These are phyloP conservation scores for Corynascus novoguineensis DNA, from an alignment of 495 filamentous ascomycete species.

Conservation along the genomic window DNA sequence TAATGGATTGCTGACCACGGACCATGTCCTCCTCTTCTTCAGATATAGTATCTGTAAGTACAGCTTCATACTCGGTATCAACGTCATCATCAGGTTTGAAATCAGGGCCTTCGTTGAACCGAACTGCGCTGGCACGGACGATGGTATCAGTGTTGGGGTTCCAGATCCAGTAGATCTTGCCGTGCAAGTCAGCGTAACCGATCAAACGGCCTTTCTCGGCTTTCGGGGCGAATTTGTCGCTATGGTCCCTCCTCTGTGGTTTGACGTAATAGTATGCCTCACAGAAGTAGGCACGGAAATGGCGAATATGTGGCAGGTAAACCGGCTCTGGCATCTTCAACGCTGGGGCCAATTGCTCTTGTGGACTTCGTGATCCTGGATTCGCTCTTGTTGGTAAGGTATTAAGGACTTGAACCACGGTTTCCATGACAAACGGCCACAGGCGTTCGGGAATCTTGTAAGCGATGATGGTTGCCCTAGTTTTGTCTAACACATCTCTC, in stretches of 20 bases:
- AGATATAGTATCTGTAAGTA: background rate
- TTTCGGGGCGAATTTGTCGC: background rate
- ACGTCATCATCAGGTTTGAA: background rate
- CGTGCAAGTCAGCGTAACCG: background rate
- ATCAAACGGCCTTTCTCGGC: background rate
- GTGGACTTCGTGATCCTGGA: background rate
- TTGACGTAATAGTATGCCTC: background rate
- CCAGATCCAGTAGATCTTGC: conserved; percentile 1
- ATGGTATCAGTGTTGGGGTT: background rate
- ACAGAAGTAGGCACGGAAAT: background rate
- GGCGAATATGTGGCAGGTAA: background rate
- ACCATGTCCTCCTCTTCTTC: background rate
- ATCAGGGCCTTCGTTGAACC: background rate
- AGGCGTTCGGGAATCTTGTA: background rate
- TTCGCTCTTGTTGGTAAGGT: background rate
- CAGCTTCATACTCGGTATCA: background rate
- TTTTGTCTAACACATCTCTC: background rate
- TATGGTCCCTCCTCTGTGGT: background rate
- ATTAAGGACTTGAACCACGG: background rate
- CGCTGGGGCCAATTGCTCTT: background rate
- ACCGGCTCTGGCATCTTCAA: background rate
- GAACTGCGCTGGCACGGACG: background rate
- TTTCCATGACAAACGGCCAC: background rate
- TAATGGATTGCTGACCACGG: background rate
- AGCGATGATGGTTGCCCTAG: background rate